Conservation (phyloP, 2,329 filamentous ascomycete genomes). For the Paecilomyces sp. region DNA sequence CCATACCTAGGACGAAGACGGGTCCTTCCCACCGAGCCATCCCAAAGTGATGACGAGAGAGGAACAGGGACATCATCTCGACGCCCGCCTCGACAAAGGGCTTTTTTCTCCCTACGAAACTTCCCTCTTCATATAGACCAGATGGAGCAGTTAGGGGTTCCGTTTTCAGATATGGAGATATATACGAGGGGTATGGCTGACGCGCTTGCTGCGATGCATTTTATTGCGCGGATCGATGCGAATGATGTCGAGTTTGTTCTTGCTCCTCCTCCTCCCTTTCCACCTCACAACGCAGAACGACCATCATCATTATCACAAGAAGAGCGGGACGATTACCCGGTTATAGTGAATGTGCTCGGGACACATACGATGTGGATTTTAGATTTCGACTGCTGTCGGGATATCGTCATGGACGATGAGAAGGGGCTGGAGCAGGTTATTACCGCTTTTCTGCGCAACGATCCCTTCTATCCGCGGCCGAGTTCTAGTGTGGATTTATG, state of each 20-base stretch:
- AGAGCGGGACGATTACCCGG: background rate
- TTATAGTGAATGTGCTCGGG: slow-evolving; percentile 17
- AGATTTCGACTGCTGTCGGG: slow-evolving; percentile 41
- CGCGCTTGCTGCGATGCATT: slow-evolving; percentile 46
- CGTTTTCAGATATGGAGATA: slow-evolving; percentile 6
- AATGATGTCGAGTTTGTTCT: slow-evolving; percentile 53
- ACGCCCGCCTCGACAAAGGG: slow-evolving; percentile 14
- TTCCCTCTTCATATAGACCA: slow-evolving; percentile 45
- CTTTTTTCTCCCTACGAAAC: slow-evolving; percentile 39
- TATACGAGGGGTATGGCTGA: slow-evolving; percentile 45
- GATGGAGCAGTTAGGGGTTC: slow-evolving; percentile 37
- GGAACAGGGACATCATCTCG: background rate
- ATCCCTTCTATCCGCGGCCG: slow-evolving; percentile 46
- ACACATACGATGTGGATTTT: slow-evolving; percentile 39
- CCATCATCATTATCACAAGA: background rate
- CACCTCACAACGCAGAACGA: background rate
- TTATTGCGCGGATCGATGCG: slow-evolving; percentile 42
- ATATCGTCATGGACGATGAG: slow-evolving; percentile 29
- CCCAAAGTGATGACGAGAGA: background rate
- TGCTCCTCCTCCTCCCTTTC: slow-evolving; percentile 8
- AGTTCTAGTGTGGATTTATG: slow-evolving; percentile 12
- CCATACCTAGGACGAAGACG: slow-evolving; percentile 41
- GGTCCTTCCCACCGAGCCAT: background rate
- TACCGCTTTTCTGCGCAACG: slow-evolving; percentile 42
- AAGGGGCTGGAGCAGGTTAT: slow-evolving; percentile 37